Conservation (phyloP, 345 rosid species). For the Tarenaya hassleriana region DNA sequence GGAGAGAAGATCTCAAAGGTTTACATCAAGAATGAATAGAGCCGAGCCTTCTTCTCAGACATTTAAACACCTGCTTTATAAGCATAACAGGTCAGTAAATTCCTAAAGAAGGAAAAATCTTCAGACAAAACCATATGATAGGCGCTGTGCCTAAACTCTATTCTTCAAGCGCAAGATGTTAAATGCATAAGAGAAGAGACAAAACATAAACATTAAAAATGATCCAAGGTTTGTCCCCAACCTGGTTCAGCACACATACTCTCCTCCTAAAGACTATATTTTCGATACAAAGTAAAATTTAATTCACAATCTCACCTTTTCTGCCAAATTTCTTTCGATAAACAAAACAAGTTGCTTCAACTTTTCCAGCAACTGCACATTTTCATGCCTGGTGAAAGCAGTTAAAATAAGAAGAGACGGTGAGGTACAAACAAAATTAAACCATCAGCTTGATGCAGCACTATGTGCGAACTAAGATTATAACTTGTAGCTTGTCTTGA, state of each 20-base stretch:
- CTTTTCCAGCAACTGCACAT: conserved; percentile 75
- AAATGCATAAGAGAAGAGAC: too few relatives aligned
- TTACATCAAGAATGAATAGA: not conserved
- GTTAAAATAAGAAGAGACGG: conserved; percentile 23
- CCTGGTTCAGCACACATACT: not conserved
- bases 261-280: not conserved
- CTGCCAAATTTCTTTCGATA: conserved; percentile 70
- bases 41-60: too few relatives aligned
- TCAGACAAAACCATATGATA: too few relatives aligned
- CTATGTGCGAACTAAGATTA: not conserved
- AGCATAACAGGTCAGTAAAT: too few relatives aligned
- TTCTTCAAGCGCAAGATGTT: too few relatives aligned
- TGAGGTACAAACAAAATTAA: conserved; percentile 7
- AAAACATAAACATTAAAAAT: too few relatives aligned
- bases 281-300: conserved; percentile 9
- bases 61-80: too few relatives aligned
- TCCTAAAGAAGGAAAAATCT: too few relatives aligned
- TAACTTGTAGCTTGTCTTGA: too few relatives aligned
- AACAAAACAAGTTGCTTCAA: conserved; percentile 85
- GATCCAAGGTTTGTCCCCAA: too few relatives aligned
- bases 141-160: too few relatives aligned
- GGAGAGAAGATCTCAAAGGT: not conserved
- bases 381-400: conserved; percentile 75
- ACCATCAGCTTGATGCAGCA: conserved; percentile 1
- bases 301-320: conserved; percentile 51